Percentiles rank a stretch among this genome's conserved stretches.
Evolutionary conservation across 2,329 filamentous ascomycete genomes (phyloP).

Genomic region (Fusarium verrucosum): DNA sequence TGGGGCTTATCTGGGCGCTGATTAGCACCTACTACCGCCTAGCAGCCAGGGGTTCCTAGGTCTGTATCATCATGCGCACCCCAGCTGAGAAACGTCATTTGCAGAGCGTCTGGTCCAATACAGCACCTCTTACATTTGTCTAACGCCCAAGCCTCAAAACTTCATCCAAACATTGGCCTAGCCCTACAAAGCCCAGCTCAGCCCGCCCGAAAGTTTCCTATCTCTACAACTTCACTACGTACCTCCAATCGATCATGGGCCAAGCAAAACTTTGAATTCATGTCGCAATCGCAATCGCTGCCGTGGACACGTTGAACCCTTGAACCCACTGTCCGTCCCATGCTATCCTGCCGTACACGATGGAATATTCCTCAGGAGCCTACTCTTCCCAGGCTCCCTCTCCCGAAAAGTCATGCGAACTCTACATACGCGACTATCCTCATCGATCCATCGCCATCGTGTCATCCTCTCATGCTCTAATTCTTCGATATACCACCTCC

Average conservation of each 20-base stretch:
- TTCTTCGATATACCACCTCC: conserved; percentile 80
- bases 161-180: conserved; percentile 24
- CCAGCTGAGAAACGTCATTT: conserved; percentile 40
- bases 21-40: too few relatives aligned
- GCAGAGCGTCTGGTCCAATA: conserved; percentile 20
- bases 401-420: conserved; percentile 72
- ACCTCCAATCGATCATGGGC: conserved; percentile 16
- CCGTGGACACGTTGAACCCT: conserved; percentile 23
- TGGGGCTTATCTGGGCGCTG: conserved; percentile 19
- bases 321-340: conserved; percentile 4
- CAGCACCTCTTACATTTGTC: conserved; percentile 28
- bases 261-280: conserved; percentile 11
- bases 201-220: not conserved
- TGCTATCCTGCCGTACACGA: conserved; percentile 44
- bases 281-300: conserved; percentile 14
- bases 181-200: conserved; percentile 19
- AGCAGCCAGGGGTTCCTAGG: conserved; percentile 22
- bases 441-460: conserved; percentile 88
- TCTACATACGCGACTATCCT: conserved; percentile 86
- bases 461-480: conserved; percentile 79
- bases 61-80: conserved; percentile 11
- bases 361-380: conserved; percentile 59
- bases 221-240: not conserved
- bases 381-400: conserved; percentile 60
- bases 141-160: conserved; percentile 33